phyloP scores from a whole-genome alignment of 495 filamentous ascomycete species.

The Clavariopsis aquatica region DNA sequence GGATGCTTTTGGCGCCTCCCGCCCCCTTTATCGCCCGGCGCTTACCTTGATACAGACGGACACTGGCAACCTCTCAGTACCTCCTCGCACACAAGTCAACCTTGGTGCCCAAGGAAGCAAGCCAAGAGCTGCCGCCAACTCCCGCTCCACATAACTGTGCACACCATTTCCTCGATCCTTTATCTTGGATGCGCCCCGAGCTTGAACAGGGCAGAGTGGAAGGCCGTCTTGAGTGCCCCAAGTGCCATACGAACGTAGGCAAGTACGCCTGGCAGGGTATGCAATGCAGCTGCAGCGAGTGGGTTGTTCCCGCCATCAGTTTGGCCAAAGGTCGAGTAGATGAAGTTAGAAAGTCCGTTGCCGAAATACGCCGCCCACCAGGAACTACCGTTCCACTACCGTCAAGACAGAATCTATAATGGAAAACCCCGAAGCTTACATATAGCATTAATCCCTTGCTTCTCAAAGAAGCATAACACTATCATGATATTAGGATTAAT shows the following conservation, averaged over 20 bases:
- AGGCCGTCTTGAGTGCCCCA: conserved; percentile 81
- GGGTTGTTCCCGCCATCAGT: conserved; percentile 89
- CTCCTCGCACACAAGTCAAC: conserved; percentile 56
- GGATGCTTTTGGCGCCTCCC: not conserved
- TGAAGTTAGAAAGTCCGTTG: conserved; percentile 50
- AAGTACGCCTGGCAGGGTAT: conserved; percentile 96
- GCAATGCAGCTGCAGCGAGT: conserved; percentile 85
- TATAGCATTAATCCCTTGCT: not conserved
- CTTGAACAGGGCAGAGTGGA: conserved; percentile 76
- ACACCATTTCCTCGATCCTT: conserved; percentile 85
- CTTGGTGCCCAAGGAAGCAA: conserved; percentile 21
- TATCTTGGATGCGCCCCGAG: conserved; percentile 88
- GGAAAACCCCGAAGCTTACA: not conserved
- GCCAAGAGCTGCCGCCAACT: not conserved
- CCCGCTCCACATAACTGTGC: conserved; percentile 54
- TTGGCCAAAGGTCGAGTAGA: conserved; percentile 80
- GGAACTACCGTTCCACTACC: conserved; percentile 2
- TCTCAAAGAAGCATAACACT: not conserved
- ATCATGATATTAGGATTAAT: not conserved
- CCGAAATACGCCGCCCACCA: conserved; percentile 33
- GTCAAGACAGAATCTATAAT: conserved; percentile 31
- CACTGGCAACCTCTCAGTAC: conserved; percentile 64
- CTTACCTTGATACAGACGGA: conserved; percentile 51
- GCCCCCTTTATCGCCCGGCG: conserved; percentile 5
- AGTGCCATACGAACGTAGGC: conserved; percentile 78